Conservation (phyloP, 2,329 filamentous ascomycete genomes). For the Colletotrichum sp. region DNA sequence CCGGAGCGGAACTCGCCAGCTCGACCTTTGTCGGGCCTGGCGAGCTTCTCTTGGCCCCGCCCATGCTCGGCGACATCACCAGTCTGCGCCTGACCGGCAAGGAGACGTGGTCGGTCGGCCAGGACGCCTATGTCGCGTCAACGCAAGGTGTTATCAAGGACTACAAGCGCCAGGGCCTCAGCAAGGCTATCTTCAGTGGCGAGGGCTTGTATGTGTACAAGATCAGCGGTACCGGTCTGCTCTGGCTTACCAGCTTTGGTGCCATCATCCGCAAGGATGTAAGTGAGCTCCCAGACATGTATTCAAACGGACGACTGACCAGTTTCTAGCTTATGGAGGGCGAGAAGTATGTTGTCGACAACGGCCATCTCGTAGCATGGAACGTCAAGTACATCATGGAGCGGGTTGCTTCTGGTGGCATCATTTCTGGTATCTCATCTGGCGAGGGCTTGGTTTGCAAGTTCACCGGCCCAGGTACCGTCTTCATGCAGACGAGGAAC, state of each 20-base stretch:
- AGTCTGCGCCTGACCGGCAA: slow-evolving; percentile 75
- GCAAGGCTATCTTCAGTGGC: slow-evolving; percentile 92
- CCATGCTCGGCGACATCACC: slow-evolving; percentile 83
- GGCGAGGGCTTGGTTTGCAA: slow-evolving; percentile 93
- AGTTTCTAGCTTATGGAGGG: slow-evolving; percentile 58
- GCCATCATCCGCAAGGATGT: slow-evolving; percentile 96
- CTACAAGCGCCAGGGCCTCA: slow-evolving; percentile 82
- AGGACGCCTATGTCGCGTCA: slow-evolving; percentile 83
- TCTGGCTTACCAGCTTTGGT: slow-evolving; percentile 93
- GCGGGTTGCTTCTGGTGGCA: slow-evolving; percentile 85
- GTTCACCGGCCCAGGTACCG: slow-evolving; percentile 87
- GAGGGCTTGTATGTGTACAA: slow-evolving; percentile 93
- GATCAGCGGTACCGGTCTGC: slow-evolving; percentile 77
- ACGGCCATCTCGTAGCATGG: slow-evolving; percentile 94
- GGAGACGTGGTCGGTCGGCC: slow-evolving; percentile 83
- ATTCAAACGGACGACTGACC: slow-evolving; percentile 14
- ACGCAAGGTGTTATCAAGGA: slow-evolving; percentile 91
- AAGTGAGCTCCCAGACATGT: slow-evolving; percentile 38
- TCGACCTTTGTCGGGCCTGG: slow-evolving; percentile 89
- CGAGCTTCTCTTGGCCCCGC: slow-evolving; percentile 84
- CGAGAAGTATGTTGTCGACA: slow-evolving; percentile 92
- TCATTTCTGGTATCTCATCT: slow-evolving; percentile 85
- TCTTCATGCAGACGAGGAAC: slow-evolving; percentile 94
- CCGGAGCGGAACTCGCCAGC: slow-evolving; percentile 77
- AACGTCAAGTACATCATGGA: slow-evolving; percentile 94